Evolutionary conservation across 306 rosid genomes (phyloP).

Genomic region (Heteromeles arbutifolia): DNA sequence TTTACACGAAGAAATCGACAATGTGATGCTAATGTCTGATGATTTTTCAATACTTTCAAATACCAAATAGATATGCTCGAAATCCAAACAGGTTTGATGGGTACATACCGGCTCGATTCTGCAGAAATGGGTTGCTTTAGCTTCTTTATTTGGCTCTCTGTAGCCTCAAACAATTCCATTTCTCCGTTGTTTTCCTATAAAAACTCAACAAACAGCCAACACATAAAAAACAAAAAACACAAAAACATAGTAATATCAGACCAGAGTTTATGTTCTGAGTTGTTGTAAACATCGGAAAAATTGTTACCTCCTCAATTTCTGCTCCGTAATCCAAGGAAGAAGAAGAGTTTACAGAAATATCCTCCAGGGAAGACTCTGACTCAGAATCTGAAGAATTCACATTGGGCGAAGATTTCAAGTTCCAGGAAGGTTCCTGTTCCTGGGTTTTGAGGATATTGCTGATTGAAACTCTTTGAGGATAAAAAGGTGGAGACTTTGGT

Average conservation of each 20-base stretch:
- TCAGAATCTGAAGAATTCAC: constrained; percentile 31
- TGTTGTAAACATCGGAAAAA: constrained; percentile 24
- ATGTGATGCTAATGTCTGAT: constrained; percentile 5
- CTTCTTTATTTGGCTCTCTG: constrained; percentile 32
- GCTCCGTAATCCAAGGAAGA: constrained; percentile 54
- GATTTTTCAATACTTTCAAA: background rate
- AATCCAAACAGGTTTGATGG: background rate
- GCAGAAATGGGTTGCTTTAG: constrained; percentile 36
- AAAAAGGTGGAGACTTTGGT: constrained; percentile 22
- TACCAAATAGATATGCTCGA: background rate
- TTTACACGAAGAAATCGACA: constrained; percentile 17
- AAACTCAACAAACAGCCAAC: constrained; percentile 10
- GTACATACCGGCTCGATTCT: constrained; percentile 47
- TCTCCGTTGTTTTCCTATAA: constrained; percentile 51
- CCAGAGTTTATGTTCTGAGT: background rate
- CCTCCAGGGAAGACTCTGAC: constrained; percentile 34
- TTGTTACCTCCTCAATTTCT: constrained; percentile 64
- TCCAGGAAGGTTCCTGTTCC: constrained; percentile 21
- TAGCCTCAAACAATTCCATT: constrained; percentile 40
- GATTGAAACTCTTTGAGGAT: constrained; percentile 56
- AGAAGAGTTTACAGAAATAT: constrained; percentile 23
- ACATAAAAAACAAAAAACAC: constrained; percentile 1
- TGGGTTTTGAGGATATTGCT: constrained; percentile 25
- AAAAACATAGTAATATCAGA: constrained; percentile 41
- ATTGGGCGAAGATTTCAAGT: constrained; percentile 24